Conservation (phyloP, 176 grass and related monocot genomes). For the Oryza meridionalis region DNA sequence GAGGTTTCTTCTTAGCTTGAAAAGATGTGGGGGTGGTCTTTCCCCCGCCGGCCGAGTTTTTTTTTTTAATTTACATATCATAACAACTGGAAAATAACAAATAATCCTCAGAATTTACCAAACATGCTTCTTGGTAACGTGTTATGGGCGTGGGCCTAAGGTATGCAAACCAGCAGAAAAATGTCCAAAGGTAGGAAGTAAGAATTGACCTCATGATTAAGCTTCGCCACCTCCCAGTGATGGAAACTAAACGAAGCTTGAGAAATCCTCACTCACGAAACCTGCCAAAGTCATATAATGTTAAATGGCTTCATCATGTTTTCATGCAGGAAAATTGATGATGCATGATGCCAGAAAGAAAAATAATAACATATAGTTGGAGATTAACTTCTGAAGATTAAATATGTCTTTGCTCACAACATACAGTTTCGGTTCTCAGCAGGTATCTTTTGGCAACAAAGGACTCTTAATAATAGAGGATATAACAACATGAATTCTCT, state of each 20-base stretch:
- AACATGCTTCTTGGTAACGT: background rate
- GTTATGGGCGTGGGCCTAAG: background rate
- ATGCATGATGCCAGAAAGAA: background rate
- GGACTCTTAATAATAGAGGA: no score
- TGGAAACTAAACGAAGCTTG: slow-evolving; percentile 15
- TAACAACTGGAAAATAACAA: background rate
- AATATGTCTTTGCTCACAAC: no score
- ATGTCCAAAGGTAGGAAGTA: background rate
- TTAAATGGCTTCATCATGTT: background rate
- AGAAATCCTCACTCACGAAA: slow-evolving; percentile 6
- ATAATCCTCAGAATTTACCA: background rate
- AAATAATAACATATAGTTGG: background rate
- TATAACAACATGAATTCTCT: no score
- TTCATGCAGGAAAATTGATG: slow-evolving; percentile 27
- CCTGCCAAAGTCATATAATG: slow-evolving; percentile 26
- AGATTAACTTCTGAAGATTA: no score
- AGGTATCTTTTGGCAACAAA: no score
- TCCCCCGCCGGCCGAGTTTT: no score
- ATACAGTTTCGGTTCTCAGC: no score
- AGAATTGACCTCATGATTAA: slow-evolving; percentile 51
- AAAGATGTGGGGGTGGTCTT: no score
- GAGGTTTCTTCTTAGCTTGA: no score
- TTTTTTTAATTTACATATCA: background rate
- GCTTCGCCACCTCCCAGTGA: slow-evolving; percentile 5
- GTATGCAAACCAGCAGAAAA: background rate